Conservation (phyloP, 177 flowering plant genomes). For the Vitis hybrid region DNA sequence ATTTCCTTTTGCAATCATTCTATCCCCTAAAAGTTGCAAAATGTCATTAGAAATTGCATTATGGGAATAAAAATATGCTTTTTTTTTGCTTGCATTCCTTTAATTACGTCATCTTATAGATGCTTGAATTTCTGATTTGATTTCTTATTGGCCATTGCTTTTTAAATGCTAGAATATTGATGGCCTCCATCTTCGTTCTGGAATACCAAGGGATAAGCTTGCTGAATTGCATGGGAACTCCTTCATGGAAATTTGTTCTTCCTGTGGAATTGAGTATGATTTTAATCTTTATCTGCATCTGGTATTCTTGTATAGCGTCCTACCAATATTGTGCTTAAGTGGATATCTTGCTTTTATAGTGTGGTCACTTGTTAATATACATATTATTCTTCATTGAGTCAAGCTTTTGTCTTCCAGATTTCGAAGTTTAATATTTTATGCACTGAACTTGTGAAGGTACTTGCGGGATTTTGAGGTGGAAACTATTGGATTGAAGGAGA, state of each 20-base stretch:
- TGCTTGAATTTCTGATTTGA: conserved; percentile 9
- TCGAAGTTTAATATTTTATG: not conserved
- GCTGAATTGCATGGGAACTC: conserved; percentile 97
- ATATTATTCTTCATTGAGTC: not conserved
- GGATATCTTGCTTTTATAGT: not conserved
- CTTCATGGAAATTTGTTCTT: conserved; percentile 84
- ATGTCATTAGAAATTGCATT: too few species aligned
- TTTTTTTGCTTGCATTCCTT: not conserved
- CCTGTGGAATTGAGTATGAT: conserved; percentile 90
- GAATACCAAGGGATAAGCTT: conserved; percentile 92
- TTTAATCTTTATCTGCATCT: conserved; percentile 3
- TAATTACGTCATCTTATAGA: too few species aligned
- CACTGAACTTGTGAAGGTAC: conserved; percentile 51
- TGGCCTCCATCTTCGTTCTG: conserved; percentile 97
- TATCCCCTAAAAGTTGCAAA: not conserved
- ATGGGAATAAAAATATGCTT: too few species aligned
- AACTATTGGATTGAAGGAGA: conserved; percentile 95
- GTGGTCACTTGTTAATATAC: not conserved
- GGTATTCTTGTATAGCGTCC: not conserved
- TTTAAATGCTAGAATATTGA: conserved; percentile 74
- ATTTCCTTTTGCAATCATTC: not conserved
- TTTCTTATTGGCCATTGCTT: not conserved
- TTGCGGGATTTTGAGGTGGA: conserved; percentile 95
- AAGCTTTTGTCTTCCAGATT: not conserved
- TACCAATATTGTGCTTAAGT: not conserved